phyloP scores from a whole-genome alignment of 2,329 filamentous ascomycete genomes.

The Colletotrichum navitas region DNA sequence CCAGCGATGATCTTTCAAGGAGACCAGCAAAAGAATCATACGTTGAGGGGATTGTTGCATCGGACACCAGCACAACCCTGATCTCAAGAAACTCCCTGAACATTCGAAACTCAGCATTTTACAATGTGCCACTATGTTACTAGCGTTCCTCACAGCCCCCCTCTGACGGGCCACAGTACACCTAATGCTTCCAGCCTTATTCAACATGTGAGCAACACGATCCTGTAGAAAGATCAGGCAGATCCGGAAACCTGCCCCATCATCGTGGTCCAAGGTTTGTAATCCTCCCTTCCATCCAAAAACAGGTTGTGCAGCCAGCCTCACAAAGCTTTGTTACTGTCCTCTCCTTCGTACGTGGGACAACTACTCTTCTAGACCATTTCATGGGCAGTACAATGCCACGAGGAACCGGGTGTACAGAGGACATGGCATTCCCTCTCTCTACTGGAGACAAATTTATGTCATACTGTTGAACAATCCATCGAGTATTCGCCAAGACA shows the following conservation, averaged over 20 bases:
- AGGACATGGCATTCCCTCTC: neutral
- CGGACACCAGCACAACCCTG: neutral
- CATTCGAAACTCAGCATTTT: neutral
- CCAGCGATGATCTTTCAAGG: neutral
- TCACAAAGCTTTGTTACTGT: neutral
- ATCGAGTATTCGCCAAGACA: neutral
- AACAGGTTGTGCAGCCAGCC: neutral
- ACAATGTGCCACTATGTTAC: neutral
- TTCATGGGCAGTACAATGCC: neutral
- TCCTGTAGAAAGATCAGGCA: neutral
- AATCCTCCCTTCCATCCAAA: neutral
- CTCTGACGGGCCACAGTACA: neutral
- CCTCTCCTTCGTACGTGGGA: conserved; percentile 9
- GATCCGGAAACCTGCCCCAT: conserved; percentile 7
- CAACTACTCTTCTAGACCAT: conserved; percentile 3
- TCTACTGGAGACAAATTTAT: neutral
- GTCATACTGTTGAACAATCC: conserved; percentile 29
- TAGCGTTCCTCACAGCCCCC: neutral
- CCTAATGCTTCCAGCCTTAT: neutral
- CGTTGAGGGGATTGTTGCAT: neutral
- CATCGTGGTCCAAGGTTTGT: neutral
- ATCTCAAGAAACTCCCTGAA: neutral
- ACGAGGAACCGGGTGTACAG: neutral
- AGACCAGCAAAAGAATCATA: neutral
- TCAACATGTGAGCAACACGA: neutral